Evolutionary conservation across 129 eudicot species (phyloP).

Genomic region (Logfia minima): DNA sequence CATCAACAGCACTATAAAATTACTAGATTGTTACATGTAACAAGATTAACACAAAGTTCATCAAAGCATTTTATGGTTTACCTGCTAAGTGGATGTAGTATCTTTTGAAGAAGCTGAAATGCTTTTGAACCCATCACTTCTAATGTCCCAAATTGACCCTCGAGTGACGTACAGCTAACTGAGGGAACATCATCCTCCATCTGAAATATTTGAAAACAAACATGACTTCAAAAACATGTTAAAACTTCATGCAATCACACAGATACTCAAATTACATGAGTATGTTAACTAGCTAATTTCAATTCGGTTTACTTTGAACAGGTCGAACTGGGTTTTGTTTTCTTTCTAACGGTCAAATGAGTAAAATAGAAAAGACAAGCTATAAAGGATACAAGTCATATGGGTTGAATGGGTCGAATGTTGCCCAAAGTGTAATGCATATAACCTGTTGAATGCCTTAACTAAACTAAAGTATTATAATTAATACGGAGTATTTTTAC

Average conservation of each 20-base stretch:
- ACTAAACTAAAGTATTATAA: not conserved
- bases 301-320: not conserved
- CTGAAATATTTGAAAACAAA: slow-evolving; percentile 35
- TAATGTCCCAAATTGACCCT: slow-evolving; percentile 70
- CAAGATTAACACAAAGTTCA: not conserved
- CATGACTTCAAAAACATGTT: not conserved
- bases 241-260: not conserved
- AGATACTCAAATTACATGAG: not conserved
- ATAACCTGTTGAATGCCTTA: not conserved
- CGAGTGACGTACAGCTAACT: slow-evolving; percentile 62
- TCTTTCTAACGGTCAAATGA: not conserved
- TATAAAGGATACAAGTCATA: not conserved
- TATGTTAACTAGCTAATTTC: not conserved
- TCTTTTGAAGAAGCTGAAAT: slow-evolving; percentile 65
- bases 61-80: not conserved
- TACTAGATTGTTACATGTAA: not conserved
- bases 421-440: not conserved
- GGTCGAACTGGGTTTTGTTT: not conserved
- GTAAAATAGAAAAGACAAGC: not conserved
- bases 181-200: slow-evolving; percentile 37
- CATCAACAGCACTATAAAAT: slow-evolving; percentile 6
- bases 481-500: not conserved
- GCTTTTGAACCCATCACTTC: slow-evolving; percentile 82
- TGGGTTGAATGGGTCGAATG: not conserved
- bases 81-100: slow-evolving; percentile 60